Evolutionary conservation across 1,284 basidiomycete genomes (phyloP), one percentile per base, ranked within the genome.

Genomic region (Tilletia indica): DNA sequence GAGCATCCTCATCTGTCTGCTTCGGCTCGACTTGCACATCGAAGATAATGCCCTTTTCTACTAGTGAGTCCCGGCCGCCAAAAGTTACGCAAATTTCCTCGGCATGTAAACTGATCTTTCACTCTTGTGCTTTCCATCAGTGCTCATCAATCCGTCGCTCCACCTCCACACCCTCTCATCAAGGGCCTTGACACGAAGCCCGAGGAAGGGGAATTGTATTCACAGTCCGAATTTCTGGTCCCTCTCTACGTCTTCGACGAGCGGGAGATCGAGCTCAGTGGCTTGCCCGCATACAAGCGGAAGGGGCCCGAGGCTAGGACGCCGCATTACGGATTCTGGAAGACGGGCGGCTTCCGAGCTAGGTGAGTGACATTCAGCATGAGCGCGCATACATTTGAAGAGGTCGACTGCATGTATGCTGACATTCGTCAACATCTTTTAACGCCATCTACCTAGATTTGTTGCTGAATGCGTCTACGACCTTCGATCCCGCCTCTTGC

Each of bases 171-270:
- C 12, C 61, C 61, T 21, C 61, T 36, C 16, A 34, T 64, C 19
- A 38, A 31, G 31, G 56, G 42, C 25, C n/a, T 34, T 12, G 36
- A 38, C 3, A n/a, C 14, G 4, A 38, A 64, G 36, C 34, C 31
- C 36, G 77, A 68, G 71, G 78, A 67, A 73, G 80, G 47, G 76
- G 85, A 77, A 21, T 74, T 78, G 11, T 74, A 74, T 51, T 78
- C 77, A 3, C 71, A 75, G 25, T 73, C 82, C 47, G 87, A 86
- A 9, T 85, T 87, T 70, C 84, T 88, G 70, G 80, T 89, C 2
- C 88, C 88, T 1, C 77, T 89, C 64, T 88, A 86, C 78, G 86
- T 88, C 70, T 87, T 88, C 69, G 87, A 88, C 74, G 87, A 87
- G 69, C 83, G 86, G 6, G 85, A 86, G 73, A 79, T 88, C 70